Conservation (phyloP, 345 rosid genomes). For the Tarenaya hassleriana region DNA sequence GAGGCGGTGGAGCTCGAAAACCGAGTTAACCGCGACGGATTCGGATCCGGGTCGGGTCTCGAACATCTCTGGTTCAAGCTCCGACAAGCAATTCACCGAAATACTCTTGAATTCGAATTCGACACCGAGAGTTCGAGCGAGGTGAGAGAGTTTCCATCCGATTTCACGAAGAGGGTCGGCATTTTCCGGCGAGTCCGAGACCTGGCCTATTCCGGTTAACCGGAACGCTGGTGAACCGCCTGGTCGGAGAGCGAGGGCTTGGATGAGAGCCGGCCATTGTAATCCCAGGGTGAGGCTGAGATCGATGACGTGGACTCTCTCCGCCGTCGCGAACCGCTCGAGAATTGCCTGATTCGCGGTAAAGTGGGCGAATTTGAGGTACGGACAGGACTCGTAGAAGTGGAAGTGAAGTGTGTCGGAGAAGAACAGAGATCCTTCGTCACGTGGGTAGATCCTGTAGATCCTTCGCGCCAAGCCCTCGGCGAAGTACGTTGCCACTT, state of each 20-base stretch:
- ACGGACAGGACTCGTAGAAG: slow-evolving; percentile 88
- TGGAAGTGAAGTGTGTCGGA: slow-evolving; percentile 63
- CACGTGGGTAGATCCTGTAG: slow-evolving; percentile 54
- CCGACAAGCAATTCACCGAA: slow-evolving; percentile 52
- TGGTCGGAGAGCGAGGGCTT: slow-evolving; percentile 80
- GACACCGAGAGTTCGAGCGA: slow-evolving; percentile 55
- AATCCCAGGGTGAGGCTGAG: slow-evolving; percentile 68
- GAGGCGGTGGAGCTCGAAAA: slow-evolving; percentile 64
- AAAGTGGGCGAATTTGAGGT: slow-evolving; percentile 90
- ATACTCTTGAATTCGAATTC: slow-evolving; percentile 64
- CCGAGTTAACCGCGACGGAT: slow-evolving; percentile 71
- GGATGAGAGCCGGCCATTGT: slow-evolving; percentile 97
- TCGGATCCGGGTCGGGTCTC: slow-evolving; percentile 48
- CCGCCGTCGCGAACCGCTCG: slow-evolving; percentile 52
- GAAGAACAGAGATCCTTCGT: slow-evolving; percentile 34
- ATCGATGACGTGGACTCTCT: slow-evolving; percentile 71
- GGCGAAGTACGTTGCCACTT: slow-evolving; percentile 90
- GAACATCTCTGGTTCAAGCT: slow-evolving; percentile 67
- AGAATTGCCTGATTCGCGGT: slow-evolving; percentile 96
- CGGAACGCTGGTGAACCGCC: slow-evolving; percentile 78
- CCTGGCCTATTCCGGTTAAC: slow-evolving; percentile 78
- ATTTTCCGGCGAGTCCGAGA: slow-evolving; percentile 54
- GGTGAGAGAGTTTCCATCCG: slow-evolving; percentile 69
- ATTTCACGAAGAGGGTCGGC: slow-evolving; percentile 59
- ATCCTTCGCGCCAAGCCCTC: slow-evolving; percentile 75